Evolutionary conservation across 306 rosid genomes (phyloP).

Genomic region (Neltuma alba): DNA sequence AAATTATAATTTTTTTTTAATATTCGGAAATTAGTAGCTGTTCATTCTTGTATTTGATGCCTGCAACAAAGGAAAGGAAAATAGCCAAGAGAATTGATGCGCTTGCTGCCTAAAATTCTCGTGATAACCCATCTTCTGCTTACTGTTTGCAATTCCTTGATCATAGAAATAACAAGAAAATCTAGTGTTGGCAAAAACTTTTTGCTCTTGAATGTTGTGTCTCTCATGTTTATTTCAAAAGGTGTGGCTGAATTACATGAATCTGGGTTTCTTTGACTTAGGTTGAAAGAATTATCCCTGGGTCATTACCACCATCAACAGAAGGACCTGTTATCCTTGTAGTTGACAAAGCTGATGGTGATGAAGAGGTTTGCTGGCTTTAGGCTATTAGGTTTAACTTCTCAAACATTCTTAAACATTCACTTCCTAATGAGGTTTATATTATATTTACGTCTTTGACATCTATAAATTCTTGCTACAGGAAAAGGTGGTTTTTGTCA

Average conservation of each 20-base stretch:
- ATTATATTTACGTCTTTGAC: conserved; percentile 28
- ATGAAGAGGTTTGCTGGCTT: conserved; percentile 86
- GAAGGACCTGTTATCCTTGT: conserved; percentile 79
- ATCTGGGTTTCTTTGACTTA: conserved; percentile 46
- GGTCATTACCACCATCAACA: conserved; percentile 68
- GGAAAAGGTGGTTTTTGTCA: conserved; percentile 96
- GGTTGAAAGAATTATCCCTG: conserved; percentile 94
- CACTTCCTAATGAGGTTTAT: conserved; percentile 16
- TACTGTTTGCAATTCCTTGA: not conserved
- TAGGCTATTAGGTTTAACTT: too few species aligned
- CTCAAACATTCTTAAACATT: too few species aligned
- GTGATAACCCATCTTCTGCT: not conserved
- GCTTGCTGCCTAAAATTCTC: not conserved
- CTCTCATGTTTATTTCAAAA: not conserved
- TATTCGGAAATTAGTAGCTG: not conserved
- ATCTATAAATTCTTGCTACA: conserved; percentile 44
- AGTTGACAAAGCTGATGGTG: conserved; percentile 93
- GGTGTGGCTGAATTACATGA: conserved; percentile 19
- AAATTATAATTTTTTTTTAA: too few species aligned
- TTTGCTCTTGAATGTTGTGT: not conserved
- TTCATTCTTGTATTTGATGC: not conserved
- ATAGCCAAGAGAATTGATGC: not conserved
- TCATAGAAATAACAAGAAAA: not conserved
- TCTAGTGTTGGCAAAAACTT: not conserved
- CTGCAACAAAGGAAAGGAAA: not conserved